Evolutionary conservation across 2,329 filamentous ascomycete species (phyloP).

Genomic region (Aspergillus piperis): DNA sequence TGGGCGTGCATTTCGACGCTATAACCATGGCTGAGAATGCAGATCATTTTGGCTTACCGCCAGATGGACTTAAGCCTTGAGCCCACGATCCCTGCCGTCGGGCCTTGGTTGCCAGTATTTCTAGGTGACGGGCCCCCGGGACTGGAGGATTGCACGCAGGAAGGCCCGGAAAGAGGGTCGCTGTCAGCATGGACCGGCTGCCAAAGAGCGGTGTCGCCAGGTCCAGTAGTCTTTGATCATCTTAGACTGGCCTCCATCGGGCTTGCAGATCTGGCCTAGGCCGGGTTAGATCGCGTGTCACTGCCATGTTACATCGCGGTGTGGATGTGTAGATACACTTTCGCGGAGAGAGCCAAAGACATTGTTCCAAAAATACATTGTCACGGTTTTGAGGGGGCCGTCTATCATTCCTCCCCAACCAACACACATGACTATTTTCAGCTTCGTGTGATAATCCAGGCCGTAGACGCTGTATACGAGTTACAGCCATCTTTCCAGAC

Average conservation of each 20-base stretch:
- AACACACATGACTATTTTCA: background rate
- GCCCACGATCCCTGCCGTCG: conserved; percentile 4
- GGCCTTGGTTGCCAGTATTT: conserved; percentile 1
- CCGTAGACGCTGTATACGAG: background rate
- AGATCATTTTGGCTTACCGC: conserved; percentile 13
- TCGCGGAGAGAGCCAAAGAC: background rate
- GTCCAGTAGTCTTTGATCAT: too few species aligned
- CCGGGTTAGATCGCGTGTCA: conserved; percentile 7
- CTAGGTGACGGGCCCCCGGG: background rate
- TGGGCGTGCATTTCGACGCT: background rate
- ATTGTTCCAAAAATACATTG: conserved; percentile 11
- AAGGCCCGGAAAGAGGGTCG: conserved; percentile 1
- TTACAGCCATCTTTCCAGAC: background rate
- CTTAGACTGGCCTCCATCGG: background rate
- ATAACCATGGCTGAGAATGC: conserved; percentile 12
- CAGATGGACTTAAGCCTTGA: background rate
- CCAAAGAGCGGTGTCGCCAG: conserved; percentile 21
- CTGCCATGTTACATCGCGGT: conserved; percentile 5
- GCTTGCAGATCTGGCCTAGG: conserved; percentile 4
- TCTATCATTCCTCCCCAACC: background rate
- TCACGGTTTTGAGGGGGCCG: background rate
- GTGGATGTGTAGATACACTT: background rate
- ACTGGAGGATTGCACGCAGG: conserved; percentile 6
- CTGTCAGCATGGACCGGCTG: conserved; percentile 4
- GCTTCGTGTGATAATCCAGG: background rate